Percentiles rank a stretch among this genome's conserved stretches.
These are phyloP conservation scores for Globisporangium cylindrosporum DNA, from an alignment of 352 stramenopile species.

Conservation along the genomic window DNA sequence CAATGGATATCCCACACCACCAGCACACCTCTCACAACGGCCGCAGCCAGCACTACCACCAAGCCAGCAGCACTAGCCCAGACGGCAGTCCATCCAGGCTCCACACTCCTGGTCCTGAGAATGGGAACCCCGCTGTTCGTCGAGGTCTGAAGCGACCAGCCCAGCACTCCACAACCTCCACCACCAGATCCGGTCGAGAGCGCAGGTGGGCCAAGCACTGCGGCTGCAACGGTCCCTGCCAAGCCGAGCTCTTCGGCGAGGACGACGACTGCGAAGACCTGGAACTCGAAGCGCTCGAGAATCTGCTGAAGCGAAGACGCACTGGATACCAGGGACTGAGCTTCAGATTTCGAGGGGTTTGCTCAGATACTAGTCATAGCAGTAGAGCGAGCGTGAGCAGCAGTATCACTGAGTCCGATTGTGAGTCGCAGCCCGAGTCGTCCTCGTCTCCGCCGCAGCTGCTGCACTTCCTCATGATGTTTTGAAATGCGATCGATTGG, in stretches of 20 bases:
- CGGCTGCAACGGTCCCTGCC: conserved; percentile 7
- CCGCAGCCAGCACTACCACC: not conserved
- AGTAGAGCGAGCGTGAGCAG: not conserved
- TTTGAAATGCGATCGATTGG: conserved; percentile 1
- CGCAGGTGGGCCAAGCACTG: conserved; percentile 16
- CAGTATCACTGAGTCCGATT: not conserved
- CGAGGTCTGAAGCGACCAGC: conserved; percentile 9
- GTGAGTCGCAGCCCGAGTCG: not conserved
- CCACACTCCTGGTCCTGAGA: not conserved
- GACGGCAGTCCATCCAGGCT: not conserved
- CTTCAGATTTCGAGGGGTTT: not conserved
- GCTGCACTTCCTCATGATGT: conserved; percentile 18
- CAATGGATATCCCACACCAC: not conserved
- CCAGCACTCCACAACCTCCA: not conserved
- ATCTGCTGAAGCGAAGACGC: not conserved
- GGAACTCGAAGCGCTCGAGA: not conserved
- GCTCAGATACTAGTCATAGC: not conserved
- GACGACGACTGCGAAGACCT: conserved; percentile 7
- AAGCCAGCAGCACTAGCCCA: not conserved
- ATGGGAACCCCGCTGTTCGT: not conserved
- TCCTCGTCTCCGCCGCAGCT: conserved; percentile 8
- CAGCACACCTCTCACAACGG: not conserved
- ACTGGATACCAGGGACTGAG: not conserved
- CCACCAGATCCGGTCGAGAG: not conserved
- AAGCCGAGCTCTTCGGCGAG: conserved; percentile 10